Evolutionary conservation across 257 asterid genomes (phyloP), one percentile per base, ranked within the genome.

Genomic region (Scutellaria galericulata): DNA sequence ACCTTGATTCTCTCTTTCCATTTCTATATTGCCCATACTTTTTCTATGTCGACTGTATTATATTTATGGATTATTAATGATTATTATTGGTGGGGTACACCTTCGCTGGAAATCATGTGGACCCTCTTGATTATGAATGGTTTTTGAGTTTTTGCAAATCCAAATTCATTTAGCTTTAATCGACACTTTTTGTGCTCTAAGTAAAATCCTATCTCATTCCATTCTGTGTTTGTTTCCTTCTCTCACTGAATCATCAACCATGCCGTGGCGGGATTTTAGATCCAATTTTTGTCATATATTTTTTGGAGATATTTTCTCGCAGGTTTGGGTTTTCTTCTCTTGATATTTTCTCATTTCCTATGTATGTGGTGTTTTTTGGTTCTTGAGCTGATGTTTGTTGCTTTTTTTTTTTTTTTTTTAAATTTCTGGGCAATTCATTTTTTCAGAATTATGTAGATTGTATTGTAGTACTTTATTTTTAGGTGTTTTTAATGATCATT

Each of bases 241-340:
- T 22, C 35, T 27, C 40, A 5, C 65, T 70, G n/a, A 12, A 46
- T 73, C 57, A 31, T 66, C 40, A 42, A 70, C 51, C 64, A 87
- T 87, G 91, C 64, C 83, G 53, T 65, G 79, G 75, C 75, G 77
- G 81, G 79, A 74, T 66, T 78, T 76, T 48, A 77, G 85, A 82
- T 75, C 87, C 69, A 58, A 62, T 46, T 78, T 66, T 35, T 60
- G 68, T 67, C 47, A 67, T 68, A 77, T 67, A 54, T 66, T 74
- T 81, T 84, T 70, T 74, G 54, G 85, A 72, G 73, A 77, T 52
- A 66, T 76, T 15, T 51, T 48, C 47, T 39, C 71, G 52, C 81
- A 85, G 89, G 90, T 86, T 62, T 46, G 65, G 27, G 50, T 69
- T 68, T 20, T 47, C 47, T 53, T 9, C 4, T 22, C 27, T 22